A percentile compares a stretch with the other conserved stretches of the same genome.
Evolutionary conservation across 306 rosid genomes (phyloP).

Genomic region (Cucumis cinereus): DNA sequence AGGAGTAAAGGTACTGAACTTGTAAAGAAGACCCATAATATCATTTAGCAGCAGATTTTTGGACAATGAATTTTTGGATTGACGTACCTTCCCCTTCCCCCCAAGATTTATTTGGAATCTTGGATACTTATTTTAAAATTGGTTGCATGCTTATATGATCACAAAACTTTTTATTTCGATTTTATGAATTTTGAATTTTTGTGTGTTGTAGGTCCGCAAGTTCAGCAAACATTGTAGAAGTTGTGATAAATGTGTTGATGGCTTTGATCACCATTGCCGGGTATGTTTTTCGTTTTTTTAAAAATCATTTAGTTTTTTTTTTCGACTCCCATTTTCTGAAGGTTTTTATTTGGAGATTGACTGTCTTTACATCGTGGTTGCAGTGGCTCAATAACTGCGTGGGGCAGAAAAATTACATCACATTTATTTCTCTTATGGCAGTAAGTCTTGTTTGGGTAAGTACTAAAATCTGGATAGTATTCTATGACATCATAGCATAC

Average conservation of each 20-base stretch:
- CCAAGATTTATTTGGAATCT: not conserved
- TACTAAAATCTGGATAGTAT: slow-evolving; percentile 13
- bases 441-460: slow-evolving; percentile 84
- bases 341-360: slow-evolving; percentile 14
- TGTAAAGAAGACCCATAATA: not conserved
- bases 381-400: slow-evolving; percentile 99
- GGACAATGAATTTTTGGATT: not conserved
- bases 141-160: not conserved
- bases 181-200: slow-evolving; percentile 7
- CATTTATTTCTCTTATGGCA: slow-evolving; percentile 91
- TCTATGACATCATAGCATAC: not conserved
- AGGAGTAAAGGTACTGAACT: not conserved
- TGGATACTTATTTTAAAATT: not conserved
- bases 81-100: not conserved
- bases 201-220: slow-evolving; percentile 68
- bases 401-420: slow-evolving; percentile 76
- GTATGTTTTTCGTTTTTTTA: slow-evolving; percentile 27
- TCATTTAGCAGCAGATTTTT: not conserved
- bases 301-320: slow-evolving; percentile 3
- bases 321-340: not conserved
- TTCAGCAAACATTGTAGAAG: slow-evolving; percentile 98
- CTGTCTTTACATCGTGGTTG: slow-evolving; percentile 29
- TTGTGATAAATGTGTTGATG: slow-evolving; percentile 96
- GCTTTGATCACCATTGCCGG: slow-evolving; percentile 97
- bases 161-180: not conserved